Evolutionary conservation across 208 protist genomes (phyloP).

Genomic region (Angomonas ambiguus): DNA sequence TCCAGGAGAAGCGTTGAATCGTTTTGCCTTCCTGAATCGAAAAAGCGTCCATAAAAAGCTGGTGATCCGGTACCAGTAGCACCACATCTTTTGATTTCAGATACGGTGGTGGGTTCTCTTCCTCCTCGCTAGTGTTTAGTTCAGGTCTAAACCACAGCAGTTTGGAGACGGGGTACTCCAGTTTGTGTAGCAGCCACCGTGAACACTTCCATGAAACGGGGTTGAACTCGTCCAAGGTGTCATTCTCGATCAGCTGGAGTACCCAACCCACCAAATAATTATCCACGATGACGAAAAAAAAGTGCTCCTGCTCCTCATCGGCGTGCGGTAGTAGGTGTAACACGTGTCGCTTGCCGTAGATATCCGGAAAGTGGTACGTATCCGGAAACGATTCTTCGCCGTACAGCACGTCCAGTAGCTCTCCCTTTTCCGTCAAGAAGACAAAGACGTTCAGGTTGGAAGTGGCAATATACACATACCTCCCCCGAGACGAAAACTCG

Average conservation of each 20-base stretch:
- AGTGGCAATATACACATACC: conserved; percentile 66
- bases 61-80: not conserved
- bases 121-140: not conserved
- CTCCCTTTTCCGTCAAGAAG: conserved; percentile 64
- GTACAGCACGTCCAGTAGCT: conserved; percentile 35
- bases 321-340: conserved; percentile 1
- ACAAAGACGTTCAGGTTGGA: conserved; percentile 54
- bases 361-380: not conserved
- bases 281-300: not conserved
- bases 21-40: not conserved
- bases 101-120: not conserved
- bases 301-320: not conserved
- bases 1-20: not conserved
- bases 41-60: not conserved
- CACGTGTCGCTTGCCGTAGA: not conserved
- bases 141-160: not conserved
- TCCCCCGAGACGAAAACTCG: conserved; percentile 58
- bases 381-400: conserved; percentile 25
- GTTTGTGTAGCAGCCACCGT: not conserved
- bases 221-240: not conserved
- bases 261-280: not conserved
- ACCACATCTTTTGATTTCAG: not conserved
- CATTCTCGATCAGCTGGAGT: not conserved
- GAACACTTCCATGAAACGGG: not conserved
- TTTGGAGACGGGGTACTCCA: not conserved